phyloP scores from a whole-genome alignment of 768 basidiomycete species.

The Panus rudis region DNA sequence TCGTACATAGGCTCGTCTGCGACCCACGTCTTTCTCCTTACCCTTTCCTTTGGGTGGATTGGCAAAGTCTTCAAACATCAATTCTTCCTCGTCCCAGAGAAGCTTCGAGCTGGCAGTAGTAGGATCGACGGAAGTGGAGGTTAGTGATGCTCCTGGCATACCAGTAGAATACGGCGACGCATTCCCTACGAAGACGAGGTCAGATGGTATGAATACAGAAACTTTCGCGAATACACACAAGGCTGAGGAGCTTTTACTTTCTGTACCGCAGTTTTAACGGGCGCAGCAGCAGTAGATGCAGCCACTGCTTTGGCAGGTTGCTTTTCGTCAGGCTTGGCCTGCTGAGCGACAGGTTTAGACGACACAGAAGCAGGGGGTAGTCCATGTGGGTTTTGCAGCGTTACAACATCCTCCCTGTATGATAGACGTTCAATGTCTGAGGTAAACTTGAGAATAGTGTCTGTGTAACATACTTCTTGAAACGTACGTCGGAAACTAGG shows the following conservation, averaged over 20 bases:
- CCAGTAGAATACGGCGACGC: slow-evolving; percentile 89
- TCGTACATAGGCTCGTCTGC: slow-evolving; percentile 91
- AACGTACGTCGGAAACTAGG: slow-evolving; percentile 76
- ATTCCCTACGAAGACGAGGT: slow-evolving; percentile 51
- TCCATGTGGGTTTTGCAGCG: slow-evolving; percentile 87
- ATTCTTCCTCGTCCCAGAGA: slow-evolving; percentile 98
- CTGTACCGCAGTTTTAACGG: slow-evolving; percentile 20
- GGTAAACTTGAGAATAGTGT: background rate
- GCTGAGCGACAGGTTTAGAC: slow-evolving; percentile 18
- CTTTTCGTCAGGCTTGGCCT: slow-evolving; percentile 16
- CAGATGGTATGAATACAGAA: background rate
- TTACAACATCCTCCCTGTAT: slow-evolving; percentile 79
- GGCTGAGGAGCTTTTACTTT: slow-evolving; percentile 55
- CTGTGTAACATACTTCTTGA: slow-evolving; percentile 79
- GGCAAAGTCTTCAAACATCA: slow-evolving; percentile 94
- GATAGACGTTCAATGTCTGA: slow-evolving; percentile 2
- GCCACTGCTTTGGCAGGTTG: slow-evolving; percentile 26
- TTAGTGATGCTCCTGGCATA: slow-evolving; percentile 85
- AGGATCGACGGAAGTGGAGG: slow-evolving; percentile 86
- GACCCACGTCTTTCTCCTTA: slow-evolving; percentile 90
- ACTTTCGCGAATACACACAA: slow-evolving; percentile 38
- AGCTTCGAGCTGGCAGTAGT: slow-evolving; percentile 66
- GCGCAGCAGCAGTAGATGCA: slow-evolving; percentile 25
- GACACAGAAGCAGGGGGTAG: slow-evolving; percentile 51
- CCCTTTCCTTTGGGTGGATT: slow-evolving; percentile 76